Base-by-base conservation (phyloP, 352 stramenopile genomes). In the Phytophthora foliorum region DNA sequence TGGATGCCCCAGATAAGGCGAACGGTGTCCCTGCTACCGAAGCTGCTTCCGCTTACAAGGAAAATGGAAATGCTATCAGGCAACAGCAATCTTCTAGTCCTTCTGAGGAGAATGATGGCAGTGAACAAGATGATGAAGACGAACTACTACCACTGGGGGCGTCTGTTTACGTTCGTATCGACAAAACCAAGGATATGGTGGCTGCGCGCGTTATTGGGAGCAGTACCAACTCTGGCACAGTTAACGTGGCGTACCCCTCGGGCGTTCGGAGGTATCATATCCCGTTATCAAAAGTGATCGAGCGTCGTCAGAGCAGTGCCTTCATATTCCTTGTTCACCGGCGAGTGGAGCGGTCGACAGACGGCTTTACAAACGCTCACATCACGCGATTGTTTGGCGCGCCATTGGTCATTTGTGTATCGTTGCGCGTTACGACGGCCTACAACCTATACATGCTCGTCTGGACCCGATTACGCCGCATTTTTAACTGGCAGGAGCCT, bases 251-350 rank as follows among this genome's bases (percentile, higher is more conserved):
- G 31, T 92, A 90, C 34, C 79, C 82, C 3, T 80, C 84, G 11
- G 86, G 86, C 2, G 60, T 83, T 3, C 73, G 86, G 31, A 72
- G 84, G 25, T 91, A 93, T 55, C 79, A 89, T 53, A 80, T 93
- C 7, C 71, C 86, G 0, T 48, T 84, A 44, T 78, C 78, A 0
- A 91, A 91, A 56, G 71, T 93, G 21, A 61, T 90, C 4, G 71
- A 81, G 32, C 73, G 84, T 36, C 77, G 67, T 16, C 74, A 80
- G 29, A 73, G 75, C 36, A 78, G 91, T 50, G 85, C 85, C 0
- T 91, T 86, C 38, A 65, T 96, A 11, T 94, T 92, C 45, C 70
- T 96, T n/a, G 89, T 96, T 17, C 89, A 96, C 61, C 89, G 89
- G 1, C 80, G 89, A n/a, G 81, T 96, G 21, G 89, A 96, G 64